Conservation (phyloP, 208 protist species). For the Willaertia magna region DNA sequence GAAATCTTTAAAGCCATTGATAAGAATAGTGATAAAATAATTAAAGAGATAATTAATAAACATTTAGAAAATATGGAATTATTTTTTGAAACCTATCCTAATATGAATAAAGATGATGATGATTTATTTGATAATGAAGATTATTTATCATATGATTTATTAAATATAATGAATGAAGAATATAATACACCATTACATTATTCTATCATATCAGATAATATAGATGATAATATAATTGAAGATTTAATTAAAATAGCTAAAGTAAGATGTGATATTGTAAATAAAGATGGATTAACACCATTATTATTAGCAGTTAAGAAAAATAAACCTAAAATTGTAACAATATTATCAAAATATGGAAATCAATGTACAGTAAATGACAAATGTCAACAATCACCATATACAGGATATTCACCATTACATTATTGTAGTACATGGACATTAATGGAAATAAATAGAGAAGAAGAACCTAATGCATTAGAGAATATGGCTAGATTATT, state of each 20-base stretch:
- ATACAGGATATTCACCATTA: background rate
- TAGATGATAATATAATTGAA: background rate
- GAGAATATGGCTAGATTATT: background rate
- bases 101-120: background rate
- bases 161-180: background rate
- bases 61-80: background rate
- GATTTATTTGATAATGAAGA: background rate
- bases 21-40: too few species aligned
- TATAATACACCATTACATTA: background rate
- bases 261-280: background rate
- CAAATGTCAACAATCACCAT: background rate
- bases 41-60: background rate
- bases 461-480: background rate
- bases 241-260: background rate
- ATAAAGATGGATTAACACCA: background rate
- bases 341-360: background rate
- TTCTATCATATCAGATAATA: background rate
- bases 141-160: background rate
- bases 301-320: background rate
- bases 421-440: background rate
- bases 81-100: background rate
- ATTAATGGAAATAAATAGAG: background rate
- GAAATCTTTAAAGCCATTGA: too few species aligned
- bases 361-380: background rate
- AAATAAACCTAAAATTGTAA: background rate